Evolutionary conservation across 2,329 filamentous ascomycete genomes (phyloP).

Genomic region (Chrysoporthe austroafricana): DNA sequence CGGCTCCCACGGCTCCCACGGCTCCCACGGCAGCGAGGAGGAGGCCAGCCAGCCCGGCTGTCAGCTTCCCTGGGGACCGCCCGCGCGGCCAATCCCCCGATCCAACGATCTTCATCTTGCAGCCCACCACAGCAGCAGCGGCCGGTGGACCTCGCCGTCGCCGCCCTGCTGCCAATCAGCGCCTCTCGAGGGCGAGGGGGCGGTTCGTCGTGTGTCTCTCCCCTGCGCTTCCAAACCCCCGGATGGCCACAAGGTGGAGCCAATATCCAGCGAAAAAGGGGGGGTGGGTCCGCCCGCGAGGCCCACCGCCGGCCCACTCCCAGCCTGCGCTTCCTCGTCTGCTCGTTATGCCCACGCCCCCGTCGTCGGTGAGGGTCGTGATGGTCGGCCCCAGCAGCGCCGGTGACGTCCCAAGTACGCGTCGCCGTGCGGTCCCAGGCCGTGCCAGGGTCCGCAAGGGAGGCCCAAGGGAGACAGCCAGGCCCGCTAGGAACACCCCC

Average conservation of each 20-base stretch:
- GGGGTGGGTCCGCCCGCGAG: not conserved
- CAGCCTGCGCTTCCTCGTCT: not conserved
- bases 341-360: not conserved
- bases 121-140: too few relatives aligned
- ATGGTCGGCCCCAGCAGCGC: too few relatives aligned
- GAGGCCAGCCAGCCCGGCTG: not conserved
- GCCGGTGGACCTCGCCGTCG: not conserved
- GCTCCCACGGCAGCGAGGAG: not conserved
- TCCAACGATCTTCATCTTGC: not conserved
- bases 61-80: too few relatives aligned
- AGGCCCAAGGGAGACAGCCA: too few relatives aligned
- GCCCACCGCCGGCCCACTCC: not conserved
- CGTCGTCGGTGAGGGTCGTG: not conserved
- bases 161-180: not conserved
- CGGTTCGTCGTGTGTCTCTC: not conserved
- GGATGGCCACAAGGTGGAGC: not conserved
- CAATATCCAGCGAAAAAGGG: constrained; percentile 14
- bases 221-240: constrained; percentile 2
- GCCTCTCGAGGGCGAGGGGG: not conserved
- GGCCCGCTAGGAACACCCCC: not conserved
- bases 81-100: too few relatives aligned
- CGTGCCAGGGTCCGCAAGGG: too few relatives aligned
- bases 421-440: too few relatives aligned
- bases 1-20: not conserved
- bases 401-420: too few relatives aligned